Conservation (phyloP, 441 rosid genomes). For the Erodium chrysanthum region DNA sequence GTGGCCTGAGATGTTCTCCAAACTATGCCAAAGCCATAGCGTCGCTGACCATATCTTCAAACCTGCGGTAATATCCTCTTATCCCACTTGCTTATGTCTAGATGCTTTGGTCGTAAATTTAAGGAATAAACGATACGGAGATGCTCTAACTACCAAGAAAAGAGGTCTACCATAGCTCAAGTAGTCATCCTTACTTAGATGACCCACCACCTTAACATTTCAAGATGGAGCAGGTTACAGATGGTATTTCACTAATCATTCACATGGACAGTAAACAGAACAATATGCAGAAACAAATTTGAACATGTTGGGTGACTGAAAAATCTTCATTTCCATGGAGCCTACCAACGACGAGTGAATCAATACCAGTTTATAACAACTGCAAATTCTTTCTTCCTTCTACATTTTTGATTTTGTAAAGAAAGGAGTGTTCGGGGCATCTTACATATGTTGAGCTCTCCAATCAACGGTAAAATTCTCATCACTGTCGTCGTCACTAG, state of each 20-base stretch:
- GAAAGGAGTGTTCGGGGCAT: neutral
- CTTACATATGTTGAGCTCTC: constrained; percentile 84
- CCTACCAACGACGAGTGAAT: too few relatives aligned
- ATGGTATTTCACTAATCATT: neutral
- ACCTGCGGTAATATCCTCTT: too few relatives aligned
- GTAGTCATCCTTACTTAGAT: neutral
- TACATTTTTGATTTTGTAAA: neutral
- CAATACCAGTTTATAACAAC: neutral
- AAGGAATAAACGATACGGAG: too few relatives aligned
- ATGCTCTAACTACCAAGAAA: neutral
- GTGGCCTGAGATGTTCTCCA: too few relatives aligned
- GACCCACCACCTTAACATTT: neutral
- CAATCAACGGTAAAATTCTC: constrained; percentile 73
- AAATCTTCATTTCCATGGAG: too few relatives aligned
- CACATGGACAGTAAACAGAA: too few relatives aligned
- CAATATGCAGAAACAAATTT: neutral
- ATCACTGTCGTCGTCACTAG: constrained; percentile 50
- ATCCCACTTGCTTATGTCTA: too few relatives aligned
- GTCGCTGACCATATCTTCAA: too few relatives aligned
- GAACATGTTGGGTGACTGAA: neutral
- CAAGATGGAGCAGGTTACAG: neutral
- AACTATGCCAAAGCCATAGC: too few relatives aligned
- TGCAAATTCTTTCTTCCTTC: neutral
- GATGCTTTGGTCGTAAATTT: too few relatives aligned
- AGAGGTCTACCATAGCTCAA: neutral